These are phyloP conservation scores for Crithidia brevicula DNA, from an alignment of 208 protist genomes.

Conservation along the genomic window DNA sequence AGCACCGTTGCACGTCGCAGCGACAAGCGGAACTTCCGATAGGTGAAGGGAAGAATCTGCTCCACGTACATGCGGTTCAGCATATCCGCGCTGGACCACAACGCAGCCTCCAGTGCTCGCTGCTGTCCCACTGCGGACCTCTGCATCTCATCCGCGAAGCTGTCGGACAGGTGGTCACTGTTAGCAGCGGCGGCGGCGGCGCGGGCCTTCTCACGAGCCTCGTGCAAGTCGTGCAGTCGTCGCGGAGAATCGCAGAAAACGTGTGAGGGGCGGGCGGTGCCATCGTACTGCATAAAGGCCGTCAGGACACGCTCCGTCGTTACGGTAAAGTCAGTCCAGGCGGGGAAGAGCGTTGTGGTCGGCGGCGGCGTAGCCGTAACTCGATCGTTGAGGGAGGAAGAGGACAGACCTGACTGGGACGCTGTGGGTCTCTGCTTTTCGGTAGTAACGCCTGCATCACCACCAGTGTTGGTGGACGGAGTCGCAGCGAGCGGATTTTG, in stretches of 20 bases:
- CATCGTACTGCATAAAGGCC: slow-evolving; percentile 60
- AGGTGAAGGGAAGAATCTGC: slow-evolving; percentile 40
- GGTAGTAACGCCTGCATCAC: too few relatives aligned
- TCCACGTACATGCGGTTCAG: slow-evolving; percentile 39
- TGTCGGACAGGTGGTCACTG: background rate
- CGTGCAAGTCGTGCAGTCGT: slow-evolving; percentile 5
- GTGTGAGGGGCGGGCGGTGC: slow-evolving; percentile 23
- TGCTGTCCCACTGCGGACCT: background rate
- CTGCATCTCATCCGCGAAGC: background rate
- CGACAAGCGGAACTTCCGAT: slow-evolving; percentile 48
- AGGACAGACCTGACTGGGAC: background rate
- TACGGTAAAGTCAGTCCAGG: slow-evolving; percentile 27
- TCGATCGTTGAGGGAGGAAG: slow-evolving; percentile 1
- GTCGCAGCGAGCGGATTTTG: slow-evolving; percentile 6
- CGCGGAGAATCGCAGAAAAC: slow-evolving; percentile 29
- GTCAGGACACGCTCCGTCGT: slow-evolving; percentile 38
- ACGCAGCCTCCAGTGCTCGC: slow-evolving; percentile 11
- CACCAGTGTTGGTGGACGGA: background rate
- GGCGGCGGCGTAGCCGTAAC: background rate
- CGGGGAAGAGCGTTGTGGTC: background rate
- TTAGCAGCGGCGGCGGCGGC: background rate
- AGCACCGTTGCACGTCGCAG: slow-evolving; percentile 25
- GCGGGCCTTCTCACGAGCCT: background rate
- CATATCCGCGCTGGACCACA: slow-evolving; percentile 34
- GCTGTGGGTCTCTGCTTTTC: too few relatives aligned